Conservation (phyloP, 2,329 filamentous ascomycete genomes). For the Pseudonectria buxi region DNA sequence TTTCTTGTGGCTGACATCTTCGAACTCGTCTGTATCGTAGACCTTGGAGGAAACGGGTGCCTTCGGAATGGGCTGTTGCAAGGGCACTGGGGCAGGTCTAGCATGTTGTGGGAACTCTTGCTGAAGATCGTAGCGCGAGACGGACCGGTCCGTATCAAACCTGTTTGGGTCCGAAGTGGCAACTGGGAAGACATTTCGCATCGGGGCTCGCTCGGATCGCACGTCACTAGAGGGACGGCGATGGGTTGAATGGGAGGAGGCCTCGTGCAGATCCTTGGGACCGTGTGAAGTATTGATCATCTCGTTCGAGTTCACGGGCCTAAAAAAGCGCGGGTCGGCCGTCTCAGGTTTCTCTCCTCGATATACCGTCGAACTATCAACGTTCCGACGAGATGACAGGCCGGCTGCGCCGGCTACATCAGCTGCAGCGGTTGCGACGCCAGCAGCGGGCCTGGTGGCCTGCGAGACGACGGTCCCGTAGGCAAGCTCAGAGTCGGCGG, state of each 20-base stretch:
- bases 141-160: constrained; percentile 49
- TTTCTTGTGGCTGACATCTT: constrained; percentile 28
- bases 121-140: no score
- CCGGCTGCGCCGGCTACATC: constrained; percentile 32
- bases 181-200: constrained; percentile 61
- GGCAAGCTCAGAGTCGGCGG: constrained; percentile 34
- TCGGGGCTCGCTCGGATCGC: constrained; percentile 19
- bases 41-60: constrained; percentile 64
- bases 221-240: constrained; percentile 18
- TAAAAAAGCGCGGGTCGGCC: constrained; percentile 53
- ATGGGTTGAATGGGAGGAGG: constrained; percentile 23
- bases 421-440: constrained; percentile 28
- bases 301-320: constrained; percentile 54
- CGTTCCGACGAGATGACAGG: constrained; percentile 13
- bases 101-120: constrained; percentile 33
- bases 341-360: constrained; percentile 38
- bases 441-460: constrained; percentile 15
- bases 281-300: constrained; percentile 49
- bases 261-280: constrained; percentile 34
- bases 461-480: constrained; percentile 26
- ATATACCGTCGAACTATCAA: constrained; percentile 10
- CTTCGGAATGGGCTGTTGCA: constrained; percentile 83
- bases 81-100: constrained; percentile 54
- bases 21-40: constrained; percentile 46
- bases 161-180: constrained; percentile 58